These are phyloP conservation scores for Heliosperma pusillum DNA, from an alignment of 148 eudicot species.

Conservation along the genomic window DNA sequence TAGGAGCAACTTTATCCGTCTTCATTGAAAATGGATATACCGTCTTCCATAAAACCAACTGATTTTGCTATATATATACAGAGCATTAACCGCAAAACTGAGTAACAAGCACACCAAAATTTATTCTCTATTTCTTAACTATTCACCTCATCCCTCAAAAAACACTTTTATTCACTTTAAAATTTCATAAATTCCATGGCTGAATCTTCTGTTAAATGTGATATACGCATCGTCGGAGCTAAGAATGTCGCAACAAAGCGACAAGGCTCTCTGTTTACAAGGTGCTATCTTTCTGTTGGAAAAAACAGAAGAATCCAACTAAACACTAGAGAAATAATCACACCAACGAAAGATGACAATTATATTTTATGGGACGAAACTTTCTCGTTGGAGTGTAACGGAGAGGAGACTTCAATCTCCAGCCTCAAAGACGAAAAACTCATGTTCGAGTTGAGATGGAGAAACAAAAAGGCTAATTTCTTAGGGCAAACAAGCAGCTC, in stretches of 20 bases:
- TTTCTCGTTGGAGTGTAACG: conserved; percentile 49
- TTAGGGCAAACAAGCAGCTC: conserved; percentile 18
- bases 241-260: conserved; percentile 34
- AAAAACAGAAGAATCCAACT: conserved; percentile 41
- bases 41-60: too few species aligned
- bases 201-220: conserved; percentile 33
- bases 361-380: conserved; percentile 37
- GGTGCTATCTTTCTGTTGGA: conserved; percentile 51
- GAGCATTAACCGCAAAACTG: background rate
- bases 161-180: background rate
- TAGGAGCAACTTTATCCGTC: too few species aligned
- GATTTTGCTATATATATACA: too few species aligned
- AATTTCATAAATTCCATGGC: background rate
- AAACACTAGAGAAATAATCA: conserved; percentile 37
- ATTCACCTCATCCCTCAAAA: too few species aligned
- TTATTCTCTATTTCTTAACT: background rate
- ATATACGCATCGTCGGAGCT: conserved; percentile 44
- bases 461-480: conserved; percentile 9
- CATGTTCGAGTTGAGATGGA: conserved; percentile 43
- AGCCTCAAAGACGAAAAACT: conserved; percentile 27
- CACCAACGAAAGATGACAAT: conserved; percentile 26
- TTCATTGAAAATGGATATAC: too few species aligned
- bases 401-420: conserved; percentile 32
- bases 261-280: conserved; percentile 33
- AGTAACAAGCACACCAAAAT: conserved; percentile 6